Evolutionary conservation across 1,139 yeast species (phyloP).

Genomic region (Geotrichum candidum): DNA sequence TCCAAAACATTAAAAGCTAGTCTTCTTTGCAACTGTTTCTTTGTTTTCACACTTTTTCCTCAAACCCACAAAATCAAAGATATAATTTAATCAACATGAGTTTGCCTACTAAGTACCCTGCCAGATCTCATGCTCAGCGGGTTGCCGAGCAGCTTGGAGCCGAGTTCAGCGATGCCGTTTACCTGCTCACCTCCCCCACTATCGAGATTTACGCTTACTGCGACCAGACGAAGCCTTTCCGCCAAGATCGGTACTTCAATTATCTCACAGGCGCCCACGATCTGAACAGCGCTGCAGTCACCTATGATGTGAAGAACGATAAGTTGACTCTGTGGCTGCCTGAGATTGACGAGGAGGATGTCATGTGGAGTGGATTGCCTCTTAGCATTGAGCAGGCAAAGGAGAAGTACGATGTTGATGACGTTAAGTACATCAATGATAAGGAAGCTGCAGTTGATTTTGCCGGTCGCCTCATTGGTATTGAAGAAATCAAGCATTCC

Average conservation of each 20-base stretch:
- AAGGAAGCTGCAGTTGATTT: slow-evolving; percentile 22
- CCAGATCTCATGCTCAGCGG: slow-evolving; percentile 48
- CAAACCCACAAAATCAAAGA: background rate
- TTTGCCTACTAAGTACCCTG: slow-evolving; percentile 44
- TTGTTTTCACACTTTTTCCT: background rate
- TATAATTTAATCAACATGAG: background rate
- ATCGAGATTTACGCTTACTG: slow-evolving; percentile 63
- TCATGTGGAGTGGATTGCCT: slow-evolving; percentile 96
- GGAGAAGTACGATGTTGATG: slow-evolving; percentile 69
- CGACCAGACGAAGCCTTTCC: slow-evolving; percentile 71
- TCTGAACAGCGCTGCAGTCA: slow-evolving; percentile 67
- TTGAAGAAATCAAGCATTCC: slow-evolving; percentile 11
- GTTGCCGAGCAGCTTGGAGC: slow-evolving; percentile 38
- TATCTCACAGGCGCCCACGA: slow-evolving; percentile 75
- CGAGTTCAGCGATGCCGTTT: slow-evolving; percentile 22
- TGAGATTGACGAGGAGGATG: slow-evolving; percentile 75
- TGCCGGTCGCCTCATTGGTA: slow-evolving; percentile 19
- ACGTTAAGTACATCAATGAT: slow-evolving; percentile 50
- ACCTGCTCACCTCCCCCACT: slow-evolving; percentile 66
- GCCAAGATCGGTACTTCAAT: slow-evolving; percentile 87
- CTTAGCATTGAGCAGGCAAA: slow-evolving; percentile 59
- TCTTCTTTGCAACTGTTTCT: background rate
- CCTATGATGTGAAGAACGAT: slow-evolving; percentile 51
- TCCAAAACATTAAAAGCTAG: background rate
- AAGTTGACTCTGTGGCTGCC: slow-evolving; percentile 71